Conservation (phyloP, 2,329 filamentous ascomycete species). For the Capronia americana region DNA sequence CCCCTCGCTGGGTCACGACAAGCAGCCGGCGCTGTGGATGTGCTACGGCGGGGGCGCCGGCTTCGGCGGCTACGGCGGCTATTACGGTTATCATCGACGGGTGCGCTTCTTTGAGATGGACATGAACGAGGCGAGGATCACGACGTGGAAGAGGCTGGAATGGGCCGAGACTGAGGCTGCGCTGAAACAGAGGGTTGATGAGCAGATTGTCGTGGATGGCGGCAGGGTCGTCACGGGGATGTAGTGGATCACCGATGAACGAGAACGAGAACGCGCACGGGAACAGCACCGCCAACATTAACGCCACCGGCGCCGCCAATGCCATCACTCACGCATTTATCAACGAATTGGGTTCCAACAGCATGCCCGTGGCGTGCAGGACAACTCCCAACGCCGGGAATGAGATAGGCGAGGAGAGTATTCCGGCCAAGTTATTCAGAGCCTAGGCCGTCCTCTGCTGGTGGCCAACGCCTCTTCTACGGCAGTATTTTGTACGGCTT, state of each 20-base stretch:
- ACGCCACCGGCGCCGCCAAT: not conserved
- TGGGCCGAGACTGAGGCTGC: slow-evolving; percentile 57
- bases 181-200: slow-evolving; percentile 56
- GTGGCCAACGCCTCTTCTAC: not conserved
- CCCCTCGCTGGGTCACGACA: slow-evolving; percentile 60
- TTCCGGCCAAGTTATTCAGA: not conserved
- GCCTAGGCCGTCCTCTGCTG: not conserved
- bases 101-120: slow-evolving; percentile 92
- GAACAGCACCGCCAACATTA: not conserved
- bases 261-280: not conserved
- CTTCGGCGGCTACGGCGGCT: slow-evolving; percentile 94
- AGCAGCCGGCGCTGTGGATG: slow-evolving; percentile 87
- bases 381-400: not conserved
- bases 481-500: not conserved
- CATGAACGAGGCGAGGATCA: slow-evolving; percentile 84
- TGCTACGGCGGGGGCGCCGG: slow-evolving; percentile 92
- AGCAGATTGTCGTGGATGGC: slow-evolving; percentile 67
- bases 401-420: not conserved
- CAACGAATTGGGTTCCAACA: not conserved
- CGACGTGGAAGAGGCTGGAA: slow-evolving; percentile 91
- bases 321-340: not conserved
- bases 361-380: not conserved
- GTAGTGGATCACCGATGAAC: slow-evolving; percentile 13
- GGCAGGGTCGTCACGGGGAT: slow-evolving; percentile 56
- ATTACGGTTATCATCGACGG: slow-evolving; percentile 81